These are phyloP conservation scores for Colletotrichum endophyticum DNA, from an alignment of 2,329 filamentous ascomycete species.

Conservation along the genomic window DNA sequence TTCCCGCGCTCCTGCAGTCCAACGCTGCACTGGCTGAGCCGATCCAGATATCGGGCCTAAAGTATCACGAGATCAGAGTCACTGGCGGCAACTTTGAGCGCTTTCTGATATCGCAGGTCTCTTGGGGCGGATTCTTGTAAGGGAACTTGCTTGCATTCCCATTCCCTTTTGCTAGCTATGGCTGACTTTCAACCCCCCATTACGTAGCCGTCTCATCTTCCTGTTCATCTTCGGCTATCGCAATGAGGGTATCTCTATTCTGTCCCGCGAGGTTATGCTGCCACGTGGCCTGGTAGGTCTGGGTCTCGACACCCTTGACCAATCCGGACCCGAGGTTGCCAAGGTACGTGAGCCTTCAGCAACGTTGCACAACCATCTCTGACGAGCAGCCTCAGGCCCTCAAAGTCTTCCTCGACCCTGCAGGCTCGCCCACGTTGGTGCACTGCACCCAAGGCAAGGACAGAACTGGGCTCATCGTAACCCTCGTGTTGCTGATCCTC, in stretches of 20 bases:
- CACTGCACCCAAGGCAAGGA: slow-evolving; percentile 94
- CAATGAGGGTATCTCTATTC: slow-evolving; percentile 70
- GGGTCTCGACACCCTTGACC: slow-evolving; percentile 71
- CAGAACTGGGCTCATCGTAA: slow-evolving; percentile 74
- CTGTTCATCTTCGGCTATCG: slow-evolving; percentile 72
- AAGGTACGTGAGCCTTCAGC: slow-evolving; percentile 31
- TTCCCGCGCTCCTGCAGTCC: slow-evolving; percentile 48
- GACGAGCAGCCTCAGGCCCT: slow-evolving; percentile 42
- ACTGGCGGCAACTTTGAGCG: slow-evolving; percentile 75
- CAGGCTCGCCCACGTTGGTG: slow-evolving; percentile 68
- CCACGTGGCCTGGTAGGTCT: slow-evolving; percentile 75
- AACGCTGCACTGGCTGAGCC: slow-evolving; percentile 59
- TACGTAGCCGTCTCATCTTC: slow-evolving; percentile 59
- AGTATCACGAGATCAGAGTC: slow-evolving; percentile 72
- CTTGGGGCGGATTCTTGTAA: slow-evolving; percentile 70
- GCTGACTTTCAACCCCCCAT: background rate
- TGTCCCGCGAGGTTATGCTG: slow-evolving; percentile 74
- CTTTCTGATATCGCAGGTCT: slow-evolving; percentile 69
- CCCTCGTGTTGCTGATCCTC: slow-evolving; percentile 71
- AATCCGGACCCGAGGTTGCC: slow-evolving; percentile 67
- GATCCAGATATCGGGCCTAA: slow-evolving; percentile 66
- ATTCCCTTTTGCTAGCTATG: background rate
- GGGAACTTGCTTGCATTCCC: slow-evolving; percentile 22
- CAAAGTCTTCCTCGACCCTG: slow-evolving; percentile 47
- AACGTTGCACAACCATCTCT: background rate